Evolutionary conservation across 73 alveolate genomes (phyloP).

Genomic region (Tetrahymena malaccensis): DNA sequence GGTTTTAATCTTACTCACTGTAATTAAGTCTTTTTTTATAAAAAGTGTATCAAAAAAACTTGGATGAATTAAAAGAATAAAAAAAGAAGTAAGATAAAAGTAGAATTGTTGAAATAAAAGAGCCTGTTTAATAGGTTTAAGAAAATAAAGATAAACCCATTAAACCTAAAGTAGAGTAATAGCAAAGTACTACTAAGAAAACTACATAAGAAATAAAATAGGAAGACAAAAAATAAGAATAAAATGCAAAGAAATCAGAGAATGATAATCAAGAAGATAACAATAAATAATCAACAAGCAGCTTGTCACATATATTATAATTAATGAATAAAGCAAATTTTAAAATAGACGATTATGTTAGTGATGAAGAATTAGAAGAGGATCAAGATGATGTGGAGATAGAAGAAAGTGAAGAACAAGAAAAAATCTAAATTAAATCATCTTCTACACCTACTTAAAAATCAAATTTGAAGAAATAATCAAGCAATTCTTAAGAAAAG

Average conservation of each 20-base stretch:
- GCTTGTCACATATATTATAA: neutral
- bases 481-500: neutral
- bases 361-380: neutral
- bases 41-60: neutral
- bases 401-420: neutral
- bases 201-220: neutral
- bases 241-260: neutral
- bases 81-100: neutral
- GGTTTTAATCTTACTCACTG: neutral
- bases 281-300: neutral
- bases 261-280: neutral
- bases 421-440: neutral
- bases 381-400: neutral
- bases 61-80: neutral
- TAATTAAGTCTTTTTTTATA: neutral
- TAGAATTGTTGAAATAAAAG: neutral
- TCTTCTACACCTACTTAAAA: neutral
- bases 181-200: neutral
- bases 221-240: neutral
- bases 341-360: neutral
- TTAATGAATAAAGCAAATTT: neutral
- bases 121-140: neutral
- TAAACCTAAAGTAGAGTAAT: neutral
- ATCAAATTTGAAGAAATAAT: neutral
- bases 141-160: neutral